Base-by-base conservation (phyloP, 805 yeast species). In the Metschnikowia anglica region DNA sequence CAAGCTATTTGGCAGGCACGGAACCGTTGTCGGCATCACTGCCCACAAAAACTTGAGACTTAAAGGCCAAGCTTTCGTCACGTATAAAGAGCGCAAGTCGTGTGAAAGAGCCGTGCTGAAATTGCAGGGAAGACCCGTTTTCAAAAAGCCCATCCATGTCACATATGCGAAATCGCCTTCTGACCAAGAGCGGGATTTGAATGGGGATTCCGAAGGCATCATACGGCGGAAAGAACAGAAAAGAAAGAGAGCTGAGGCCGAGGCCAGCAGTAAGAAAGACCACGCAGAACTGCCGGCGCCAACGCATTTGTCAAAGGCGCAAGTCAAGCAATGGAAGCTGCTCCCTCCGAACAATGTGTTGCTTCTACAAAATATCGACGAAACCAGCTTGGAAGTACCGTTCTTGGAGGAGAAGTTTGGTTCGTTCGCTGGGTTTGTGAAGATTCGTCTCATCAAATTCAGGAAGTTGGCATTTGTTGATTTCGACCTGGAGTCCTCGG, bases 41-140 rank as follows among this genome's bases (percentile, higher is more conserved):
- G 79, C 87, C 1, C 80, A 79, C 44, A 75, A 74, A 46, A 82
- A 79, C 51, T 54, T 86, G n/a, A 74, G 70, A 48, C 72, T 83
- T 75, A 74, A 83, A 43, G 96, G 96, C 2, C 96, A 88, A 60
- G 96, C 95, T 1, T 88, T 86, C 59, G 72, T 88, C 5, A 77
- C 86, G 0, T 78, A 81, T 39, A 70, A 64, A 3, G 55, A 60
- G 15, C 53, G 54, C 1, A 66, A 66, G 3, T 61, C 65, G 4
- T 81, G 89, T 1, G 43, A 57, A 3, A 53, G 56, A 30, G 85
- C 84, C 0, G 55, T 74, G 3, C 63, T 66, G n/a, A 61, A 56
- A 13, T 51, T 76, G 28, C 65, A 77, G 35, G 70, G 72, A 11
- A 46, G 53, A 23, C 62, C 62, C 16, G 41, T 84, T 10, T 72